Conservation (phyloP, 2,329 filamentous ascomycete genomes). For the Penicillium sp. region DNA sequence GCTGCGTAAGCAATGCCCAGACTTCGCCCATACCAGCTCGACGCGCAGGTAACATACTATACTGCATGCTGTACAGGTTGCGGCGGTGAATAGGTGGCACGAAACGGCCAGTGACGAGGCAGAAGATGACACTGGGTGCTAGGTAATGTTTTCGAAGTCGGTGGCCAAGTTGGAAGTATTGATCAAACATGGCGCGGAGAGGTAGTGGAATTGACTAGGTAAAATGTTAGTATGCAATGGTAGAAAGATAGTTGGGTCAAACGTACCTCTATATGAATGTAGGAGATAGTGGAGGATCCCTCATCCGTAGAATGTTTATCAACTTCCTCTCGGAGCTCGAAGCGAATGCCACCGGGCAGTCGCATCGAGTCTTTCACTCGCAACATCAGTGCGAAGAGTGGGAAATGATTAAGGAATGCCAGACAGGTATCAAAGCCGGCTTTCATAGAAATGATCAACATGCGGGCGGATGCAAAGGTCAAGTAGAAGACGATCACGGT, state of each 20-base stretch:
- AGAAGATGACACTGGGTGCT: constrained; percentile 81
- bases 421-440: constrained; percentile 86
- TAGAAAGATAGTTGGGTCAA: not conserved
- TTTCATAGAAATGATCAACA: constrained; percentile 92
- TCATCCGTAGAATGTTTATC: constrained; percentile 38
- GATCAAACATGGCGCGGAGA: constrained; percentile 91
- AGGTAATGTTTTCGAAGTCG: constrained; percentile 95
- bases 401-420: constrained; percentile 95
- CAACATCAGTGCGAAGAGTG: constrained; percentile 94
- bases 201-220: constrained; percentile 79
- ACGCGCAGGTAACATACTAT: constrained; percentile 89
- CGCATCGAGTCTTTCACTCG: constrained; percentile 88
- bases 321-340: constrained; percentile 78
- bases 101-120: constrained; percentile 84
- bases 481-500: constrained; percentile 96
- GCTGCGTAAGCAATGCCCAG: constrained; percentile 69
- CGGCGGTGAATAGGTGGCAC: constrained; percentile 93
- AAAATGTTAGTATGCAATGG: constrained; percentile 12
- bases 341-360: constrained; percentile 87
- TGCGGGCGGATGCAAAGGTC: constrained; percentile 89
- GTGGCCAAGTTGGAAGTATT: constrained; percentile 92
- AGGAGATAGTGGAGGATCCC: constrained; percentile 61
- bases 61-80: constrained; percentile 93
- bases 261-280: constrained; percentile 79
- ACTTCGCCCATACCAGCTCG: constrained; percentile 80